Base-by-base conservation (phyloP, 306 rosid genomes). In the Rubus parviflorus region DNA sequence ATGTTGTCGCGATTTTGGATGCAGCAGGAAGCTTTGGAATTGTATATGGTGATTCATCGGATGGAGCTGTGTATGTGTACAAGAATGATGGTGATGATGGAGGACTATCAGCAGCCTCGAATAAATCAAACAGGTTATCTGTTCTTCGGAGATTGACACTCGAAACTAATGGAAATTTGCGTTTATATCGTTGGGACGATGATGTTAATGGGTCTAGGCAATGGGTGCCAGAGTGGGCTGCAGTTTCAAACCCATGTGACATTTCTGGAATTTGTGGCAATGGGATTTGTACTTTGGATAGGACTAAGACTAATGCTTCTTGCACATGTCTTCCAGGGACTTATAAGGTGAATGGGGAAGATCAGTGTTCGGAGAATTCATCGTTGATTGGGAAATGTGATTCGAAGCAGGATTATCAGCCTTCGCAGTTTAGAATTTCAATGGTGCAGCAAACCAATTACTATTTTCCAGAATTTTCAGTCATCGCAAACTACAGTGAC, bases 151-250 rank as follows among this genome's bases (percentile, higher is more conserved):
- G 98, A 73, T 40, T 95, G 41, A 78, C 85, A 3, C 79, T 95
- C 5, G 98, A 95, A 78, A 82, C 83, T 40, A 90, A 89, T 60
- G 98, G 98, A 20, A 95, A 95, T 71, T 48, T 95, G 73, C 81
- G 96, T 2, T 74, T 92, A 78, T 95, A 90, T 58, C 86, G 88
- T 30, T 95, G 98, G 98, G 97, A 90, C 9, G 83, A 89, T 68
- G 88, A 95, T 52, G 82, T 92, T 38, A 95, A 90, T 52, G 97
- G 98, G 1, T 86, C 97, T 1, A 88, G 88, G n/a, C 93, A 90
- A 70, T 92, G 98, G 98, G 88, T 95, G 19, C 74, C 98, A 37
- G 93, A 95, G 66, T 95, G 98, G 97, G 97, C 98, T 58, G 93
- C 98, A 40, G 92, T 92, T 16, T 89, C 95, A 22, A 95, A 87